phyloP scores from a whole-genome alignment of 164 flowering plant genomes.

The Magnolia sinica region DNA sequence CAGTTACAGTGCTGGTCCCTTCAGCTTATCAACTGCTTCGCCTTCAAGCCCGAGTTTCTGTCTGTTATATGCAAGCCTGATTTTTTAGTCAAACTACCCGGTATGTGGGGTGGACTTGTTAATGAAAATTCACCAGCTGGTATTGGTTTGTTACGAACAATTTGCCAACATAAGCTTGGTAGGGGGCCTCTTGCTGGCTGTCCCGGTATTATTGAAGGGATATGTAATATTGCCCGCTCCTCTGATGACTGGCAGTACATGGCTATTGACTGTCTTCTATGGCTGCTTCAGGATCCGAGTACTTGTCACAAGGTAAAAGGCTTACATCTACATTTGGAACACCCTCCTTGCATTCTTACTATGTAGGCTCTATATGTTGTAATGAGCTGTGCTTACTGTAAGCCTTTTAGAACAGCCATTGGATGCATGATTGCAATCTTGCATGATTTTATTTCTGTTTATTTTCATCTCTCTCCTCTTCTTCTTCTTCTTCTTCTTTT shows the following conservation, averaged over 20 bases:
- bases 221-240: constrained; percentile 92
- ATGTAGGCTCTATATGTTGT: background rate
- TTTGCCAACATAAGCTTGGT: constrained; percentile 92
- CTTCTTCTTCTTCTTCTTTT: too few species aligned
- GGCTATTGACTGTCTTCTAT: constrained; percentile 96
- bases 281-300: constrained; percentile 91
- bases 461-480: too few species aligned
- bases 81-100: constrained; percentile 72
- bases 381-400: background rate
- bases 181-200: constrained; percentile 84
- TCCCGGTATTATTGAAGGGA: constrained; percentile 75
- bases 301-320: constrained; percentile 72
- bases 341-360: background rate
- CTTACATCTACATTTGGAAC: background rate
- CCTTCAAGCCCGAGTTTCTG: constrained; percentile 93
- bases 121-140: constrained; percentile 99
- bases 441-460: background rate
- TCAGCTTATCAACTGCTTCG: constrained; percentile 97
- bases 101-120: constrained; percentile 99
- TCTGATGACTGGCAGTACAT: constrained; percentile 99
- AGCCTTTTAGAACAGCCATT: too few species aligned
- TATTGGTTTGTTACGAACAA: constrained; percentile 83
- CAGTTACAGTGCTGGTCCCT: constrained; percentile 99
- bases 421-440: background rate
- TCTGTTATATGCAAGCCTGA: constrained; percentile 88